phyloP scores from a whole-genome alignment of 495 filamentous ascomycete genomes.

The Neurospora sp. region DNA sequence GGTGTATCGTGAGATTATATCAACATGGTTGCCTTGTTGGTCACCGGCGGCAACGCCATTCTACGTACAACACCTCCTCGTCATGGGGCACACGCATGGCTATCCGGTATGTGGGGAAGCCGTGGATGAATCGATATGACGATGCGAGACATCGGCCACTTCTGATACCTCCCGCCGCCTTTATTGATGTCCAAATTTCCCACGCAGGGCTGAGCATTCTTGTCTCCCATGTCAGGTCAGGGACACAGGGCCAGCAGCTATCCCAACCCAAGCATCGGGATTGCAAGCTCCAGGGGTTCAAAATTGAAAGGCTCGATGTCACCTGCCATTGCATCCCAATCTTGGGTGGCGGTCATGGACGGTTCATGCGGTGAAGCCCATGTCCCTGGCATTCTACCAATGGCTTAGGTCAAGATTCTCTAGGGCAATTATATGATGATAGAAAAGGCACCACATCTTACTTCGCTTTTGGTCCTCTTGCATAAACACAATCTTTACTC shows the following conservation, averaged over 20 bases:
- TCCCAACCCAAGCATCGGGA: not conserved
- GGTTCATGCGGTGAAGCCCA: not conserved
- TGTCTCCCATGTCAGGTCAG: not conserved
- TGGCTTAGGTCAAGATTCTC: not conserved
- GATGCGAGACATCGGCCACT: not conserved
- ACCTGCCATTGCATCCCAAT: not conserved
- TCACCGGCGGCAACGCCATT: not conserved
- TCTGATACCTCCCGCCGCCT: not conserved
- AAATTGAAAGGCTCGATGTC: not conserved
- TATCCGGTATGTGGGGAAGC: not conserved
- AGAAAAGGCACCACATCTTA: not conserved
- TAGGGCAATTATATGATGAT: not conserved
- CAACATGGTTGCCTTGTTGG: not conserved
- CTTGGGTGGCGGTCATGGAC: not conserved
- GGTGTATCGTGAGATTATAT: not conserved
- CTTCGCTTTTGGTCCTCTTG: not conserved
- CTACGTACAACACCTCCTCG: not conserved
- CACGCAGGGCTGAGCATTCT: not conserved
- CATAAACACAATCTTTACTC: not conserved
- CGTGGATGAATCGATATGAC: not conserved
- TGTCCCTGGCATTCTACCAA: not conserved
- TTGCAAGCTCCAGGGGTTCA: not conserved
- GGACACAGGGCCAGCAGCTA: not conserved
- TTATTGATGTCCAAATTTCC: not conserved
- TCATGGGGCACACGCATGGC: not conserved